phyloP scores from a whole-genome alignment of 1,284 basidiomycete genomes.

The Heterobasidion occidentale region DNA sequence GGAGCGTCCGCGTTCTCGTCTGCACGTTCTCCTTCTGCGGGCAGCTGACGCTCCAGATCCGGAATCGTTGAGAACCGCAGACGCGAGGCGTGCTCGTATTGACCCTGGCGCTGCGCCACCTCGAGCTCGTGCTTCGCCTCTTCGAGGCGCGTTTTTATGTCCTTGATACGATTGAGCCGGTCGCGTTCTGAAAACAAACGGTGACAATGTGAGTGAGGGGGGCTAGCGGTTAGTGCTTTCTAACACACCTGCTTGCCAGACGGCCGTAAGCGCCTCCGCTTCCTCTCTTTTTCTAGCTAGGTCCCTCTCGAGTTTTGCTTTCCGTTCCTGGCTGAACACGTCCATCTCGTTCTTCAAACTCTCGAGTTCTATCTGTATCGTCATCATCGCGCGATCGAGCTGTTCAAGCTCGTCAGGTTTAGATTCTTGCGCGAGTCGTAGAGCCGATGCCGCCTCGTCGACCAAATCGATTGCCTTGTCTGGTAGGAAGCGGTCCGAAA shows the following conservation, averaged over 20 bases:
- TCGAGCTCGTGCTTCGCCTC: slow-evolving; percentile 82
- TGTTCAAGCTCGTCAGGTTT: slow-evolving; percentile 84
- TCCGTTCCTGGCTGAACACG: slow-evolving; percentile 69
- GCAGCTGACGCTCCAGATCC: slow-evolving; percentile 69
- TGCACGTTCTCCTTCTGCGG: slow-evolving; percentile 45
- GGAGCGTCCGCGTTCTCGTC: slow-evolving; percentile 38
- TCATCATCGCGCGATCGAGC: slow-evolving; percentile 79
- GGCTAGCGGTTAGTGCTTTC: background rate
- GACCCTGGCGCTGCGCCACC: slow-evolving; percentile 79
- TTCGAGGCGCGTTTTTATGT: slow-evolving; percentile 75
- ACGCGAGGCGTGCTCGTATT: slow-evolving; percentile 76
- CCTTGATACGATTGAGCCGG: slow-evolving; percentile 72
- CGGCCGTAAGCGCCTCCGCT: slow-evolving; percentile 51
- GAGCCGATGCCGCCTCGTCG: slow-evolving; percentile 82
- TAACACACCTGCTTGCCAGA: slow-evolving; percentile 67
- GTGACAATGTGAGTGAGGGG: background rate
- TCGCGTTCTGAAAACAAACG: slow-evolving; percentile 52
- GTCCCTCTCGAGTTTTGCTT: slow-evolving; percentile 58
- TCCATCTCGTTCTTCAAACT: slow-evolving; percentile 87
- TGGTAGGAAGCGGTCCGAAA: slow-evolving; percentile 81
- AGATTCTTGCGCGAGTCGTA: slow-evolving; percentile 87
- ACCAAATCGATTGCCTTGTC: slow-evolving; percentile 90
- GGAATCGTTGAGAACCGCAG: slow-evolving; percentile 84
- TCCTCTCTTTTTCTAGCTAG: slow-evolving; percentile 54
- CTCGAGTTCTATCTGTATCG: slow-evolving; percentile 86